Base-by-base conservation (phyloP, 164 flowering plant species). In the Saururus chinensis region DNA sequence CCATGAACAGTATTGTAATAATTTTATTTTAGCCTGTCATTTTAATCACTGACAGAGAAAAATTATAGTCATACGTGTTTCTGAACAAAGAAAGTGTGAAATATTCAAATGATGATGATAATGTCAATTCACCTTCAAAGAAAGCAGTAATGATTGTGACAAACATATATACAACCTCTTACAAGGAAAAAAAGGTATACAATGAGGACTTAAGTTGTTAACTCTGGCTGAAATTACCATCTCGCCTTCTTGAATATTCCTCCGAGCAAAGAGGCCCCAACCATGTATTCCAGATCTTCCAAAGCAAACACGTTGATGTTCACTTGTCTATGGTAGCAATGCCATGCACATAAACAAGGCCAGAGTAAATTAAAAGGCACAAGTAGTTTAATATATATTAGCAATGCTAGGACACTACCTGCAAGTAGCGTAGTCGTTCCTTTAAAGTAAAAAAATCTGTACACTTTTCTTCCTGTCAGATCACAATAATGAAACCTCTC, bases 271-370 rank as follows among this genome's bases (percentile, higher is more conserved):
- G 48, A 95, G 97, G 53, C 99, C 97, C 97, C 99, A 91, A 42
- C 97, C 93, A 75, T 95, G 99, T 77, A 95, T 89, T 41, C 91
- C 93, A 67, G 99, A 95, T 82, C 84, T 77, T 60, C 99, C 99
- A 70, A 85, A 83, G 81, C 96, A 88, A 60, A 89, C 92, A 60
- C 88, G 78, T 53, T 80, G 79, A 53, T 77, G 79, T 76, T 90
- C 95, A 2, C 95, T 87, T 71, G 73, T 82, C 97, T 90, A 85
- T 24, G 69, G 62, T 65, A 71, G 40, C 59, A 52, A 59, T 7
- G 58, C 14, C 62, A 61, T 12, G 56, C 6, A 63, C 26, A 22
- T 67, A 62, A 75, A 65, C 66, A 59, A 56, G 25, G 40, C 13
- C 11, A 13, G 23, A 20, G 17, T 20, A 30, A 14, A 12, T 12